Percentiles rank a stretch among this genome's conserved stretches.
Evolutionary conservation across 2,329 filamentous ascomycete species (phyloP).

Genomic region (Curvularia eragrostidis): DNA sequence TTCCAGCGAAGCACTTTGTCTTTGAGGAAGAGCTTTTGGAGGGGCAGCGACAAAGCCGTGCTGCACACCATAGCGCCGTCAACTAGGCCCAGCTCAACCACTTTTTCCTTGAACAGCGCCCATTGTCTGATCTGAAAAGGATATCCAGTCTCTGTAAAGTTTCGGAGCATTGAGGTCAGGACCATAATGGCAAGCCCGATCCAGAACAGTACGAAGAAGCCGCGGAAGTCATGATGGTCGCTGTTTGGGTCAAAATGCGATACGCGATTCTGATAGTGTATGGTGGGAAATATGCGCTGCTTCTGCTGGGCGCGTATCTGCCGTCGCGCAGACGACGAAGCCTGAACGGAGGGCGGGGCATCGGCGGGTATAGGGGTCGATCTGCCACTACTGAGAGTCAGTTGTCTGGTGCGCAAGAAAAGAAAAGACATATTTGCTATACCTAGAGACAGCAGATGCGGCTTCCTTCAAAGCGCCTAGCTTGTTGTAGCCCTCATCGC

Average conservation of each 20-base stretch:
- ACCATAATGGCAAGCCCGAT: slow-evolving; percentile 96
- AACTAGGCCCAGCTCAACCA: slow-evolving; percentile 83
- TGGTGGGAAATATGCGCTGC: slow-evolving; percentile 87
- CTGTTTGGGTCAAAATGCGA: slow-evolving; percentile 95
- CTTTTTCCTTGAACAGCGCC: slow-evolving; percentile 84
- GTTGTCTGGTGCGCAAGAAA: slow-evolving; percentile 5
- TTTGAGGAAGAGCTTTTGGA: slow-evolving; percentile 72
- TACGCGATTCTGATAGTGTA: slow-evolving; percentile 87
- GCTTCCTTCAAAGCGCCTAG: slow-evolving; percentile 34
- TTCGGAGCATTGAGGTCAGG: slow-evolving; percentile 89
- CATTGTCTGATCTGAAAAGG: slow-evolving; percentile 87
- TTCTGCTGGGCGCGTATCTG: slow-evolving; percentile 81
- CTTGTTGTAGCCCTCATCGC: slow-evolving; percentile 39
- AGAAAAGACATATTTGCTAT: slow-evolving; percentile 63
- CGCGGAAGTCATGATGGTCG: slow-evolving; percentile 92
- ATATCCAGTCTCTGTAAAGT: slow-evolving; percentile 91
- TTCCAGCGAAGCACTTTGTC: slow-evolving; percentile 72
- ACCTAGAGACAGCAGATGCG: slow-evolving; percentile 48
- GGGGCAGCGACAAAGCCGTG: slow-evolving; percentile 72
- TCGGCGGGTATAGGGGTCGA: slow-evolving; percentile 86
- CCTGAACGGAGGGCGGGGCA: slow-evolving; percentile 90
- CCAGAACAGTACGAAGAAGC: slow-evolving; percentile 99
- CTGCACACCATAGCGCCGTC: slow-evolving; percentile 85
- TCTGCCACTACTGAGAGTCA: slow-evolving; percentile 66
- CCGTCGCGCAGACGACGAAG: slow-evolving; percentile 82